phyloP scores from a whole-genome alignment of 1,284 basidiomycete genomes.

The Cutaneotrichosporon sp. region DNA sequence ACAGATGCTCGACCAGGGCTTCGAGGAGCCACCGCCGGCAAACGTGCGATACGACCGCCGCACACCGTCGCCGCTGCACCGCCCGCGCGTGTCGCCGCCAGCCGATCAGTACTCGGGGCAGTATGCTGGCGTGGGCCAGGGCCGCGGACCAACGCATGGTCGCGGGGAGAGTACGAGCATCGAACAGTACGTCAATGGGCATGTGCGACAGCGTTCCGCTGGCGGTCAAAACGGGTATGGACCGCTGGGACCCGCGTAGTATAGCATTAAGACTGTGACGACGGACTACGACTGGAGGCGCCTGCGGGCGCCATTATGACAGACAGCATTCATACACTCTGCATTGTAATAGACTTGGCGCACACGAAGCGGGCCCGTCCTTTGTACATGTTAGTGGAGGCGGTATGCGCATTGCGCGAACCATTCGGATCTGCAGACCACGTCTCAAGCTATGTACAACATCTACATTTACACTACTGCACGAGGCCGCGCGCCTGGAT shows the following conservation, averaged over 20 bases:
- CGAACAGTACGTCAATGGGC: slow-evolving; percentile 27
- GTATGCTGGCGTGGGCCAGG: slow-evolving; percentile 11
- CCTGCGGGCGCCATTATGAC: slow-evolving; percentile 5
- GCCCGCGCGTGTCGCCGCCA: slow-evolving; percentile 12
- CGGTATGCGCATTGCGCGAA: not conserved
- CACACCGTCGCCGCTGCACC: slow-evolving; percentile 34
- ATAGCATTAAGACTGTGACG: not conserved
- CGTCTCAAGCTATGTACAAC: slow-evolving; percentile 11
- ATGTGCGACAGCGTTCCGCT: slow-evolving; percentile 46
- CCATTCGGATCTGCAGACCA: not conserved
- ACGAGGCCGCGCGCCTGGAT: slow-evolving; percentile 19
- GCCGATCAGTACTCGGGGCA: slow-evolving; percentile 1
- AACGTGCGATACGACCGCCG: slow-evolving; percentile 28
- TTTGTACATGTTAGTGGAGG: not conserved
- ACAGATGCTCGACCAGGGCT: slow-evolving; percentile 83
- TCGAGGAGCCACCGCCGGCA: slow-evolving; percentile 62
- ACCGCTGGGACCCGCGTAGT: slow-evolving; percentile 38
- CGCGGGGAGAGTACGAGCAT: slow-evolving; percentile 10
- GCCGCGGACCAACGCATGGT: not conserved
- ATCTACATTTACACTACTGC: not conserved
- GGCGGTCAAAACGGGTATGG: slow-evolving; percentile 38
- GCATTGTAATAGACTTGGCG: slow-evolving; percentile 25
- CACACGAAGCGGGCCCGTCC: not conserved
- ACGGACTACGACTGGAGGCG: not conserved
- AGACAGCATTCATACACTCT: slow-evolving; percentile 18